A percentile compares a stretch with the other conserved stretches of the same genome.
These are phyloP conservation scores for Phytophthora melonis DNA, from an alignment of 352 stramenopile species.

Conservation along the genomic window DNA sequence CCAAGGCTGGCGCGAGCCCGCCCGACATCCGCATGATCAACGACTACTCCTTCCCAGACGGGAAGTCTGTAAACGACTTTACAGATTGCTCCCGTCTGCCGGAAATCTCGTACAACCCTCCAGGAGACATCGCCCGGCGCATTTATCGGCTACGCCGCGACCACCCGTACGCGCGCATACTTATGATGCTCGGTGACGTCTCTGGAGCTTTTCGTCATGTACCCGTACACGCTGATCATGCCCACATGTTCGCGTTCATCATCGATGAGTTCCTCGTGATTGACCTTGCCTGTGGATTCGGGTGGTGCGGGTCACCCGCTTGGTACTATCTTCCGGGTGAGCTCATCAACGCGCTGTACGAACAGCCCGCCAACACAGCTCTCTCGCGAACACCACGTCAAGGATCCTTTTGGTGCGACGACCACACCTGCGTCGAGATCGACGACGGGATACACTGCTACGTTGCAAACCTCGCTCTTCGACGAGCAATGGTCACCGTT, in stretches of 20 bases:
- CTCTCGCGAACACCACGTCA: too few species aligned
- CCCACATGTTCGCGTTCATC: conserved; percentile 12
- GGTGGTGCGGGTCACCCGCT: conserved; percentile 4
- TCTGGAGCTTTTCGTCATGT: conserved; percentile 1
- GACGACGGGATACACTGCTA: not conserved
- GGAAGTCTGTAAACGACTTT: conserved; percentile 4
- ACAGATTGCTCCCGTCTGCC: conserved; percentile 2
- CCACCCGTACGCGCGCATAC: not conserved
- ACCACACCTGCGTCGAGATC: not conserved
- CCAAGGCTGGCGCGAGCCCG: not conserved
- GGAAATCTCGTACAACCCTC: conserved; percentile 13
- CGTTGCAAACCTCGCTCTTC: not conserved
- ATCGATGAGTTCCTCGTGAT: not conserved
- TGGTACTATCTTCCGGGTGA: conserved; percentile 1
- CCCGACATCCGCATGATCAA: conserved; percentile 5
- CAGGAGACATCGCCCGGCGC: not conserved
- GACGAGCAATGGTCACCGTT: not conserved
- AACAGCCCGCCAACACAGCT: not conserved
- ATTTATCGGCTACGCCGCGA: not conserved
- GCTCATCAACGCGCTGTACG: not conserved
- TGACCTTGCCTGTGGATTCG: conserved; percentile 3
- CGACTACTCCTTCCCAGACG: conserved; percentile 6
- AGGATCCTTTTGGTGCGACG: not conserved
- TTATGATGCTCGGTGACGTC: not conserved
- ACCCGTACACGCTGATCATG: conserved; percentile 1